Base-by-base conservation (phyloP, 2,329 filamentous ascomycete species). In the Rhynchosporium graminicola region DNA sequence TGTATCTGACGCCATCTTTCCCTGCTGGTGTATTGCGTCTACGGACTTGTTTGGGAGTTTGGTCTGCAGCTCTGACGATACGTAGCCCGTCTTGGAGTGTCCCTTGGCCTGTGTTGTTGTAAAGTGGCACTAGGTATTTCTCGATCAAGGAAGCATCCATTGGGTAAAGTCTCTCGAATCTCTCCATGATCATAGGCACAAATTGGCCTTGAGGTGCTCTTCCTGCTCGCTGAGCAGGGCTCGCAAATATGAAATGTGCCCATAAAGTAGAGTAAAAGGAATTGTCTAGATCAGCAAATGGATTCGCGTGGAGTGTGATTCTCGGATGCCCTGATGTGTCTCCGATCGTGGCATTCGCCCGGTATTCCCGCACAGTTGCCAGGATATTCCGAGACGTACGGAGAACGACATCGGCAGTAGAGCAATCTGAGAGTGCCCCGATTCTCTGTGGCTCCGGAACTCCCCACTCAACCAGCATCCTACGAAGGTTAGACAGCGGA, bases 351-450 rank as follows among this genome's bases (percentile, higher is more conserved):
- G 56, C 66, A 43, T 65, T 73, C 67, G 73, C 74, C 69, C 72
- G 74, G 72, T 78, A 77, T 62, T 83, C 79, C 70, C 87, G 80
- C 50, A 92, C 79, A 0, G 90, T 90, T 51, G 87, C 87, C 69
- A 90, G 82, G 67, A 98, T 93, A 75, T 96, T 97, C 69, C 88
- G 87, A 13, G 88, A 87, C 9, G 89, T 90, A 59, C 92, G 87
- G 69, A 90, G 80, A 7, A 92, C 86, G 67, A 97, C 86, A 60
- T 88, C 83, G 2, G 84, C 78, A 1, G 85, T 84, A 0, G 81
- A 78, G 0, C 90, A 87, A 9, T 89, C 84, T 3, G 80, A 79
- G 26, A 96, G 79, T 68, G 89, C 88, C 77, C 79, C 63, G 69
- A 73, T 64, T 76, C 73, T 62, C 76, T 72, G 71, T 79, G 71